Base-by-base conservation (phyloP, 306 rosid genomes). In the Acacia melanoxylon region DNA sequence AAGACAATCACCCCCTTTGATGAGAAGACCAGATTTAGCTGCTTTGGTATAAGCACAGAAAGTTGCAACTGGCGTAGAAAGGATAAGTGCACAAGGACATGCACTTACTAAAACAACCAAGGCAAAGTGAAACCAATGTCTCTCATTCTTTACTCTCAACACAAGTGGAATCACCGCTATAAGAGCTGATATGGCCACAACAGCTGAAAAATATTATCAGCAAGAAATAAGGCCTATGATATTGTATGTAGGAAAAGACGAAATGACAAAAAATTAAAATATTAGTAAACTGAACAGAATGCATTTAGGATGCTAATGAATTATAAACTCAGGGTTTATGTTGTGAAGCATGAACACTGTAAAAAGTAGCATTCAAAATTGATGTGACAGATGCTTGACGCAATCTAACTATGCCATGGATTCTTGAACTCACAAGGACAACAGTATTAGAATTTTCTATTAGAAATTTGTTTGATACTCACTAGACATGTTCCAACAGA, bases 31-130 rank as follows among this genome's bases (percentile, higher is more conserved):
- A 2, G 94, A 89, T 2, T 91, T 89, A 25, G 98, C 99, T 37
- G 99, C 99, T 86, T 84, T 91, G 2, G 98, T 88, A 76, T 90
- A 94, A n/a, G 99, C 94, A 85, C 98, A 96, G 77, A 93, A 96
- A 14, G 99, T 93, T 37, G 98, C 99, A 71, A 93, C 94, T 14
- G 99, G 99, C 0, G 99, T 92, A 22, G 99, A 96, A 69, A 96
- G 98, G 62, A 96, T 74, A 70, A 96, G 97, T 54, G 97, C 90
- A 72, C 99, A 96, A 2, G 99, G 99, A 19, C 98, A 96, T 3
- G 97, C 99, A 75, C 98, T 96, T 37, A 96, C 98, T 68, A 96
- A 79, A 80, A 96, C 91, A 56, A 96, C 98, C 78, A 96, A 77
- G 8, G 99, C 97, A 59, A 92, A 82, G 85, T 93, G 98, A 90